Evolutionary conservation across 2,329 filamentous ascomycete species (phyloP).

Genomic region (Cryphonectria nitschkei): DNA sequence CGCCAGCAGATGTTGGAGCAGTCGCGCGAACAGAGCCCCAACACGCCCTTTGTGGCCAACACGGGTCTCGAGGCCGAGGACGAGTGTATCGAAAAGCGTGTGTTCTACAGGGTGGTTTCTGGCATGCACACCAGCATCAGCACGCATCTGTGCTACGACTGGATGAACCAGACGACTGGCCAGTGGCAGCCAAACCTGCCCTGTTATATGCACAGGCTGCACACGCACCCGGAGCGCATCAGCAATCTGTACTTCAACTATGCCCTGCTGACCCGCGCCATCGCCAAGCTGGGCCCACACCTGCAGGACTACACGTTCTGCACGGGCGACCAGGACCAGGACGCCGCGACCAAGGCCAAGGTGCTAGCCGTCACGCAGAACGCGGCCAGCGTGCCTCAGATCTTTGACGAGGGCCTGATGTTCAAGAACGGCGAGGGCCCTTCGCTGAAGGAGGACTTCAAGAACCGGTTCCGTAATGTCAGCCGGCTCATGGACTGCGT

Average conservation of each 20-base stretch:
- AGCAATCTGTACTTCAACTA: conserved; percentile 99
- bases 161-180: conserved; percentile 92
- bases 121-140: conserved; percentile 99
- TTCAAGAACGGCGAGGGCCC: conserved; percentile 79
- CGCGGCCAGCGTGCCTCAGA: conserved; percentile 71
- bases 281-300: conserved; percentile 86
- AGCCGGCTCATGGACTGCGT: conserved; percentile 98
- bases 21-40: conserved; percentile 57
- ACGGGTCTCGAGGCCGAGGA: conserved; percentile 79
- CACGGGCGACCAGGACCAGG: conserved; percentile 79
- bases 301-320: conserved; percentile 86
- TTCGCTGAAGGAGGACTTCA: conserved; percentile 93
- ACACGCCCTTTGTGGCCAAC: conserved; percentile 63
- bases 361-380: conserved; percentile 75
- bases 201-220: conserved; percentile 87
- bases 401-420: conserved; percentile 96
- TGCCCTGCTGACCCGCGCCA: conserved; percentile 86
- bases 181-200: conserved; percentile 88
- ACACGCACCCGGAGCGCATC: conserved; percentile 84
- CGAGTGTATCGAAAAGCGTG: conserved; percentile 96
- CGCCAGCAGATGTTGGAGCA: conserved; percentile 66
- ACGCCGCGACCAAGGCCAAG: conserved; percentile 78
- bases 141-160: conserved; percentile 94
- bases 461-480: conserved; percentile 95
- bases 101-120: conserved; percentile 93